These are phyloP conservation scores for Calonectria pseudoturangicola DNA, from an alignment of 2,329 filamentous ascomycete species.

Conservation along the genomic window DNA sequence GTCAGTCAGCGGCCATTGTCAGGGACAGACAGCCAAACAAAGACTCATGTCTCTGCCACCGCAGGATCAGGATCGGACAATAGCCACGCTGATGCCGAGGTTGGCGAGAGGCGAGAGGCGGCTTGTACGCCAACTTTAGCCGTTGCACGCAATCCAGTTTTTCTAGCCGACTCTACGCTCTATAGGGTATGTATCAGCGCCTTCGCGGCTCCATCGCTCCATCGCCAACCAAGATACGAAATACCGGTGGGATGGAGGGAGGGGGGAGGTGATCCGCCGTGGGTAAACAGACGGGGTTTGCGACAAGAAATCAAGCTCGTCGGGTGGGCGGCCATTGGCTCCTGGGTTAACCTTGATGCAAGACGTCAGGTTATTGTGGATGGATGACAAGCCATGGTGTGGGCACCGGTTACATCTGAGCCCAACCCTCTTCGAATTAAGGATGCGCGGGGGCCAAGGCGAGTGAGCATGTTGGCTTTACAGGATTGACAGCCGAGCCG, in stretches of 20 bases:
- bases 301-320: conserved; percentile 23
- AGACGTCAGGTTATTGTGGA: background rate
- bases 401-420: conserved; percentile 13
- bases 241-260: conserved; percentile 1
- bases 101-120: conserved; percentile 5
- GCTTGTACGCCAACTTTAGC: conserved; percentile 17
- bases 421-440: conserved; percentile 20
- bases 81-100: conserved; percentile 2
- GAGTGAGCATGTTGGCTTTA: conserved; percentile 4
- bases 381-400: conserved; percentile 10
- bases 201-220: conserved; percentile 8
- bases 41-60: background rate
- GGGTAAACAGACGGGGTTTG: conserved; percentile 18
- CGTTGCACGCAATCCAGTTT: conserved; percentile 20
- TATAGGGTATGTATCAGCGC: conserved; percentile 26
- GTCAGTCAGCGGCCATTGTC: background rate
- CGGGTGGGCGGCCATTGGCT: background rate
- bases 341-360: conserved; percentile 30
- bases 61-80: too few species aligned
- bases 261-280: background rate
- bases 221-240: conserved; percentile 5
- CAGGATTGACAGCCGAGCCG: background rate
- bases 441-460: conserved; percentile 22
- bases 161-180: background rate
- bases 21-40: background rate